Percentiles rank a stretch among this genome's conserved stretches.
Evolutionary conservation across 441 rosid species (phyloP).

Genomic region (Gossypium aridum): DNA sequence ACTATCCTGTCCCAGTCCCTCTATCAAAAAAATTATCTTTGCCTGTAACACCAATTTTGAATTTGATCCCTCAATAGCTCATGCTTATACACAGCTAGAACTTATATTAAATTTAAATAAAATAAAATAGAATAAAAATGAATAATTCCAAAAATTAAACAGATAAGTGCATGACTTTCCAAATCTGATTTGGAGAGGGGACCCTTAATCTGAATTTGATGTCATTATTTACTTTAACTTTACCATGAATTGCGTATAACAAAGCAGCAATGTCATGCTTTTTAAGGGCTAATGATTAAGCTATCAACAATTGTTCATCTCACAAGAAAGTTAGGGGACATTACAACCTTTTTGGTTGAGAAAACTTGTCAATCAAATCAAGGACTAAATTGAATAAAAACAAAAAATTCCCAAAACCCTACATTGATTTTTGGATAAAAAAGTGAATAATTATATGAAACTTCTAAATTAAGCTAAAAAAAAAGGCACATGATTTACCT

Average conservation of each 20-base stretch:
- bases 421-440: not conserved
- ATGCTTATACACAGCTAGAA: not conserved
- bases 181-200: slow-evolving; percentile 19
- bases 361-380: slow-evolving; percentile 13
- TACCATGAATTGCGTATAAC: not conserved
- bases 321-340: slow-evolving; percentile 10
- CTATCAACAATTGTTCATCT: slow-evolving; percentile 16
- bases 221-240: slow-evolving; percentile 21
- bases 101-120: not conserved
- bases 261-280: not conserved
- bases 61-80: no score
- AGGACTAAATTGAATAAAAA: not conserved
- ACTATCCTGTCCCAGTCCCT: no score
- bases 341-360: slow-evolving; percentile 10
- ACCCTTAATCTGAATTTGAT: slow-evolving; percentile 25
- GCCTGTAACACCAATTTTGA: no score
- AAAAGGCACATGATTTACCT: not conserved
- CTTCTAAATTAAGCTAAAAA: slow-evolving; percentile 5
- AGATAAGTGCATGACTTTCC: not conserved
- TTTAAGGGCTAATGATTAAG: slow-evolving; percentile 27
- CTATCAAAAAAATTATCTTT: no score
- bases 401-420: not conserved
- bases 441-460: slow-evolving; percentile 9
- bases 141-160: no score
- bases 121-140: no score